Conservation (phyloP, 1,284 basidiomycete species). For the Ustilago esculenta region DNA sequence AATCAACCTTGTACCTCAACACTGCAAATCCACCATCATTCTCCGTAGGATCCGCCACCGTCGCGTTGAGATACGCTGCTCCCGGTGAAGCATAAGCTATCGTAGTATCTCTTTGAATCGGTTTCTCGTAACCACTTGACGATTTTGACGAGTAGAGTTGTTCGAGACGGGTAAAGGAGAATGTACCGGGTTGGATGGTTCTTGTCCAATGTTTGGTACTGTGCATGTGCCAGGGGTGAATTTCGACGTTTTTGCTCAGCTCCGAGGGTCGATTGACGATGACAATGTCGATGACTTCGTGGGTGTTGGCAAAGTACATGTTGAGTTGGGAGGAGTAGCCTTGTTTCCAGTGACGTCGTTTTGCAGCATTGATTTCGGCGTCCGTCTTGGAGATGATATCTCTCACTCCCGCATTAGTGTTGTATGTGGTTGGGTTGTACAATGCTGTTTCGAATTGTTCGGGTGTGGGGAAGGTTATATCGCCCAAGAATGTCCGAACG, state of each 20-base stretch:
- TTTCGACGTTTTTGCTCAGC: slow-evolving; percentile 13
- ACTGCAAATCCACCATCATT: slow-evolving; percentile 49
- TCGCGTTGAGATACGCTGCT: slow-evolving; percentile 26
- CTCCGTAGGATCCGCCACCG: slow-evolving; percentile 6
- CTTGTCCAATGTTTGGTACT: slow-evolving; percentile 38
- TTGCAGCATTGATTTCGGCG: slow-evolving; percentile 3
- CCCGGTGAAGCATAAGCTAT: slow-evolving; percentile 44
- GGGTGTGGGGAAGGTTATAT: slow-evolving; percentile 6
- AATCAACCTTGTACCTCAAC: slow-evolving; percentile 41
- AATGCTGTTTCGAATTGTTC: slow-evolving; percentile 12
- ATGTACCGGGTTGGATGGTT: slow-evolving; percentile 42
- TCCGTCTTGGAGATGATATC: neutral
- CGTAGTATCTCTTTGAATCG: slow-evolving; percentile 52
- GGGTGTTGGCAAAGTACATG: slow-evolving; percentile 34
- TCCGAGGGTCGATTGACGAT: slow-evolving; percentile 40
- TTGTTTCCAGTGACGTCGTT: slow-evolving; percentile 3
- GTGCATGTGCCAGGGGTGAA: slow-evolving; percentile 59
- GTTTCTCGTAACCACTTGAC: neutral
- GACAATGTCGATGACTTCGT: slow-evolving; percentile 53
- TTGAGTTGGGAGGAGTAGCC: slow-evolving; percentile 12
- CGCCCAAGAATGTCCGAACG: slow-evolving; percentile 30
- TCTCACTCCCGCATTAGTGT: neutral
- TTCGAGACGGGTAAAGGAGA: slow-evolving; percentile 25
- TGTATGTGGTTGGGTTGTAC: slow-evolving; percentile 10
- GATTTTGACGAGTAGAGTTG: slow-evolving; percentile 1